Evolutionary conservation across 352 stramenopile species (phyloP).

Genomic region (Achlya hypogyna): DNA sequence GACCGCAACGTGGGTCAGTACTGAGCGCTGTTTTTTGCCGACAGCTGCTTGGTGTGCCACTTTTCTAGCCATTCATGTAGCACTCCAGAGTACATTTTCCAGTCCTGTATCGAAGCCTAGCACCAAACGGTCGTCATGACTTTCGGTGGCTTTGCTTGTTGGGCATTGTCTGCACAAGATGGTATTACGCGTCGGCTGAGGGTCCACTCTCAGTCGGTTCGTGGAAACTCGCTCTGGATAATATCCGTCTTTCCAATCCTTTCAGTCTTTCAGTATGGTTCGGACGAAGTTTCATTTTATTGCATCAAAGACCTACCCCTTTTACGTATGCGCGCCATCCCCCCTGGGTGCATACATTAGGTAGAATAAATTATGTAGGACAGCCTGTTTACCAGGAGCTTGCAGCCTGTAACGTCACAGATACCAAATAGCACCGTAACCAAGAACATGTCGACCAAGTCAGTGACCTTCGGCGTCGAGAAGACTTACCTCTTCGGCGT

Average conservation of each 20-base stretch:
- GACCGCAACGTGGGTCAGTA: too few relatives aligned
- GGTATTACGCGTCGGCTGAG: too few relatives aligned
- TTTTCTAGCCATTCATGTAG: background rate
- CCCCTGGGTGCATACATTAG: background rate
- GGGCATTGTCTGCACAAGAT: too few relatives aligned
- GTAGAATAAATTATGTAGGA: background rate
- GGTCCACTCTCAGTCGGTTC: too few relatives aligned
- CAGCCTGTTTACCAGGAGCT: background rate
- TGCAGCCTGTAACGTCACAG: background rate
- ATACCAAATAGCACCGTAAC: background rate
- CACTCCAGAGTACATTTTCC: background rate
- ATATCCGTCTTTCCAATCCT: background rate
- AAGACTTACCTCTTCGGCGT: conserved; percentile 6
- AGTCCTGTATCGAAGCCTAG: background rate
- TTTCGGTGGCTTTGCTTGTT: too few relatives aligned
- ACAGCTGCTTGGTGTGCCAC: too few relatives aligned
- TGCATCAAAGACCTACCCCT: background rate
- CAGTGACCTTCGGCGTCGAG: background rate
- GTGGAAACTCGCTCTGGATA: background rate
- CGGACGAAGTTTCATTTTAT: background rate
- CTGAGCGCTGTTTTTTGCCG: too few relatives aligned
- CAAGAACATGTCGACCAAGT: background rate
- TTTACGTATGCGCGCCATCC: background rate
- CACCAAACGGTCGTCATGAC: too few relatives aligned
- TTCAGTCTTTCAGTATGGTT: background rate